Conservation (phyloP, 257 asterid species). For the Leptodermis oblonga region DNA sequence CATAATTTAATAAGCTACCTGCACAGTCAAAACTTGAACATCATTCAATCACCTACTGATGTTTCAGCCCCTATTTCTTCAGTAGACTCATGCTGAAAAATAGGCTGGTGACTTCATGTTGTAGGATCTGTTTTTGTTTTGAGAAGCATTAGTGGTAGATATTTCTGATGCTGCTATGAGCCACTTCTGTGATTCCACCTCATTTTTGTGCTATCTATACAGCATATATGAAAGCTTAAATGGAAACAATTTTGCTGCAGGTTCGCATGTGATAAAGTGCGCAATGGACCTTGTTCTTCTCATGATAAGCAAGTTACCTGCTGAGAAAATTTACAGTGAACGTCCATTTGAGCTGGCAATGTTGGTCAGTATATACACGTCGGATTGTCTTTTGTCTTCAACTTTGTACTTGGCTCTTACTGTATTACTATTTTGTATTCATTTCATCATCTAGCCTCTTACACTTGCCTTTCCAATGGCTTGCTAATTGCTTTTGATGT, state of each 20-base stretch:
- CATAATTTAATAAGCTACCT: neutral
- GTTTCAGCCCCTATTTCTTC: neutral
- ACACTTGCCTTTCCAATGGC: neutral
- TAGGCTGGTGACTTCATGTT: neutral
- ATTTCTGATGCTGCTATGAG: neutral
- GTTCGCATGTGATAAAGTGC: constrained; percentile 57
- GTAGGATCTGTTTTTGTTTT: neutral
- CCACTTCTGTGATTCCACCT: neutral
- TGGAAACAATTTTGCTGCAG: constrained; percentile 29
- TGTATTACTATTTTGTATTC: neutral
- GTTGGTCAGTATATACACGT: constrained; percentile 45
- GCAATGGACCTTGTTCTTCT: constrained; percentile 66
- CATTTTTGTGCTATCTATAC: neutral
- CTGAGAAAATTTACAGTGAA: constrained; percentile 40
- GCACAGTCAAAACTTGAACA: neutral
- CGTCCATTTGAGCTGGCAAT: constrained; percentile 58
- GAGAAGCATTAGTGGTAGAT: neutral
- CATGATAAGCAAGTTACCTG: constrained; percentile 60
- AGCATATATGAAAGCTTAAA: constrained; percentile 13
- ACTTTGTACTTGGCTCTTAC: neutral
- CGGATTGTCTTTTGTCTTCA: constrained; percentile 8
- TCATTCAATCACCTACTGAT: neutral
- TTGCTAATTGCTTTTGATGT: neutral
- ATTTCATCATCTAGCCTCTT: neutral
- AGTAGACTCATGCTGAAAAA: too few species aligned